Evolutionary conservation across 2,329 filamentous ascomycete genomes (phyloP), one percentile per base, ranked within the genome.

Genomic region (Xylariaceae sp.): DNA sequence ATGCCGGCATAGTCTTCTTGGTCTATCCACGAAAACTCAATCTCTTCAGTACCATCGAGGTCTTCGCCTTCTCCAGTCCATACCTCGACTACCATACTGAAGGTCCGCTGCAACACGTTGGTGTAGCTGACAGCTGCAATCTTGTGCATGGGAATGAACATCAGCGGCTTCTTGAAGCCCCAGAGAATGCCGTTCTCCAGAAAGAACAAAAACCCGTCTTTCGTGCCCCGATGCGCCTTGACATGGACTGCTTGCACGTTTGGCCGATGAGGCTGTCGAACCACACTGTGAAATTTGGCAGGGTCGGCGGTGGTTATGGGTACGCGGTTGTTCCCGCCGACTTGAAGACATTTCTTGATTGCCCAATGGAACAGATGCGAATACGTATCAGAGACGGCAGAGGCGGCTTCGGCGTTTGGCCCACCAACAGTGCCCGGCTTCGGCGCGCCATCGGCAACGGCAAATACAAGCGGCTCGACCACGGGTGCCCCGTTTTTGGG

Each of bases 1-100:
- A 83, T 82, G 15, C 69, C 72, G 4, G 59, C 62, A 39, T 79
- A 82, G 49, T 83, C 77, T 43, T 77, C 75, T 55, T 83, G 78
- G 46, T 83, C 79, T 13, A 83, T 54, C 79, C 83, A 83, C 23
- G 65, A 66, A 42, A 83, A 83, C 51, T 83, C 78, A 15, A 80
- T 58, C 48, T 83, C 78, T 40, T 79, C 72, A 2, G 64, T 72
- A 10, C 53, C 56, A 24, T 68, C 67, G 12, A 59, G 64, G 9
- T 63, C 64, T 4, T 55, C 61, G 8, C 44, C 47, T 30, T 52
- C 44, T 19, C 43, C 47, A 0, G 63, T 57, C 32, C 73, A 73
- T 5, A 79, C 64, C 49, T 82, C 77, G 1, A 82, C 65, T 2
- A 72, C 73, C 28, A 83, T 68, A 46, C 82, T 83, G 46, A 83